Percentiles rank a stretch among this genome's conserved stretches.
These are phyloP conservation scores for Chlamydomonas sp. DNA, from an alignment of 139 green algal species.

Conservation along the genomic window DNA sequence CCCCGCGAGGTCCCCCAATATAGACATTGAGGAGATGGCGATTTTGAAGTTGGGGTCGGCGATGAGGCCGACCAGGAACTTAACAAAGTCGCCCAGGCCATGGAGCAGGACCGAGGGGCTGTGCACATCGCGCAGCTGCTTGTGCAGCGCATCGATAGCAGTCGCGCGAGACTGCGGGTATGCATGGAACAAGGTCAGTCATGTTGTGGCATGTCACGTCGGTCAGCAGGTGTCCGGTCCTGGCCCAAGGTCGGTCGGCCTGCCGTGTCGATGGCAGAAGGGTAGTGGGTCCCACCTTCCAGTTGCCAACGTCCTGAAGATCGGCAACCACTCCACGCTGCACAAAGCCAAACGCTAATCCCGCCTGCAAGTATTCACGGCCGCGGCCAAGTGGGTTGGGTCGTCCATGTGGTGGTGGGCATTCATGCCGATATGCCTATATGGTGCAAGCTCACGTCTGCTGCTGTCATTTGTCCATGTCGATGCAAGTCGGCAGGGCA, in stretches of 20 bases:
- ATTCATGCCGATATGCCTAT: too few species aligned
- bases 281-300: constrained; percentile 62
- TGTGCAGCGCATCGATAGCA: constrained; percentile 76
- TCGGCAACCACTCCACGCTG: constrained; percentile 52
- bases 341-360: constrained; percentile 75
- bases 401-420: too few species aligned
- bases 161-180: constrained; percentile 46
- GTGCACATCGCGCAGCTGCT: constrained; percentile 48
- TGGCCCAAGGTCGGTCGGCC: neutral
- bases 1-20: constrained; percentile 67
- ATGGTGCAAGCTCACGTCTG: too few species aligned
- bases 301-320: constrained; percentile 80
- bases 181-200: neutral
- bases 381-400: too few species aligned
- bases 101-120: constrained; percentile 54
- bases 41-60: constrained; percentile 90
- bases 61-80: constrained; percentile 73
- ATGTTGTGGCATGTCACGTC: neutral
- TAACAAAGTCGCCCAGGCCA: constrained; percentile 66
- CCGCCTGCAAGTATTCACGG: neutral
- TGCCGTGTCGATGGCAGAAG: neutral
- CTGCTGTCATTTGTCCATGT: too few species aligned
- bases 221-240: neutral
- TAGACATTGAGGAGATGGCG: constrained; percentile 73
- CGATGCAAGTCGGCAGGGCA: too few species aligned